Evolutionary conservation across 768 basidiomycete species (phyloP).

Genomic region (Rhodotorula graminis): DNA sequence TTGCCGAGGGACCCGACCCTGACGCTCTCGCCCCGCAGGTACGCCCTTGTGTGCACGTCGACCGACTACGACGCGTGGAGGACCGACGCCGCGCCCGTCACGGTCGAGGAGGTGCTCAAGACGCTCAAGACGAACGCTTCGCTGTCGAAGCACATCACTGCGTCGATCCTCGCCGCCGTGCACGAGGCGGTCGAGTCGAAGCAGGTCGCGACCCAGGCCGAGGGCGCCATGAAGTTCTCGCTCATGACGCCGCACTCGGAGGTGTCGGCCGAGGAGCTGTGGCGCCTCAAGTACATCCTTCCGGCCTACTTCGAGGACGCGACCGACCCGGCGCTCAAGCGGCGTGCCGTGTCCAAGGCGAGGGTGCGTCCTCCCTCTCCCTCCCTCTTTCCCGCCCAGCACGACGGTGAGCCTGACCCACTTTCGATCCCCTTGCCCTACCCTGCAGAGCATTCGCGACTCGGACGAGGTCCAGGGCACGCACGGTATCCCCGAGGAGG

Average conservation of each 20-base stretch:
- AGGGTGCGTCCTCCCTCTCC: neutral
- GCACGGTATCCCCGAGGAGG: constrained; percentile 1
- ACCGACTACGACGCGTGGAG: constrained; percentile 98
- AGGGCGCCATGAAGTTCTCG: constrained; percentile 75
- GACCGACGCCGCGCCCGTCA: constrained; percentile 70
- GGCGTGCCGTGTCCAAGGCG: neutral
- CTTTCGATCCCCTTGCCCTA: neutral
- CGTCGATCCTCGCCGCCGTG: constrained; percentile 47
- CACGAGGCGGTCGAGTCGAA: constrained; percentile 58
- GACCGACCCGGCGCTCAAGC: constrained; percentile 15
- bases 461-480: neutral
- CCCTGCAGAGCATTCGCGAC: neutral
- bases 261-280: constrained; percentile 58
- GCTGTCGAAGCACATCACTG: constrained; percentile 63
- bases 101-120: constrained; percentile 83
- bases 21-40: constrained; percentile 54
- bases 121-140: constrained; percentile 80
- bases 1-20: no score
- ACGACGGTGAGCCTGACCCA: no score
- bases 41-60: constrained; percentile 69
- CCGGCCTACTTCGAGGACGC: constrained; percentile 63
- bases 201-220: constrained; percentile 62
- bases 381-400: neutral
- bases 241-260: constrained; percentile 65
- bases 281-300: constrained; percentile 69